Base-by-base conservation (phyloP, 208 protist species). In the Wallacemonas sp. region DNA sequence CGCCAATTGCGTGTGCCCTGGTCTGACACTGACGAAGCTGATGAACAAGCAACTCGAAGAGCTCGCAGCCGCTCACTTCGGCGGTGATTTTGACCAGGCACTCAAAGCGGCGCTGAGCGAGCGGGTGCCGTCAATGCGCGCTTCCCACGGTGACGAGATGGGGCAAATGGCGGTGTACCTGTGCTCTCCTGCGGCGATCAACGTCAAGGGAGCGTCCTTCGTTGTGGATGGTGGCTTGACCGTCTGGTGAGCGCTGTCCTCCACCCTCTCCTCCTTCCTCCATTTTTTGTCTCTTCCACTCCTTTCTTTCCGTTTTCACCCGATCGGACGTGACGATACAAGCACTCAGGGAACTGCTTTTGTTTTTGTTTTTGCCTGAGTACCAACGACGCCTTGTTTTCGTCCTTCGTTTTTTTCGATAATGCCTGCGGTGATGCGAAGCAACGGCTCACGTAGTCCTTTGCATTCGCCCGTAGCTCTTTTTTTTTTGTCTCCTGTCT, bases 1-100 rank as follows among this genome's bases (percentile, higher is more conserved):
- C 13, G 67, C 46, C 62, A 89, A 83, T 54, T 70, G 71, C 12
- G 63, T 82, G 13, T 76, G 73, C 58, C 78, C 74, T 3, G 82
- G 82, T 24, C 83, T 68, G 33, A 75, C 79, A 0, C 30, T 50
- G 52, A 85, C 75, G n/a, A 67, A 70, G 12, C 57, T 88, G 60
- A 71, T 88, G 33, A 66, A 74, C 36, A 66, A 72, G 29, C 74
- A 83, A 41, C 73, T 88, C 34, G 42, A 55, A 39, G 52, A 24
- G 3, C 38, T 42, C 29, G 72, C 76, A 1, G 26, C 72, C 2
- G 58, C 39, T 17, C 26, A 58, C 19, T 72, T 65, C 60, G 58
- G 63, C 32, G 70, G 77, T 22, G 67, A 74, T 19, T 42, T 71
- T 4, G 66, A 71, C 21, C 52, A 48, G 34, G 78, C 63, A 1